These are phyloP conservation scores for Penicillium sp. DNA, from an alignment of 2,329 filamentous ascomycete species.

Conservation along the genomic window DNA sequence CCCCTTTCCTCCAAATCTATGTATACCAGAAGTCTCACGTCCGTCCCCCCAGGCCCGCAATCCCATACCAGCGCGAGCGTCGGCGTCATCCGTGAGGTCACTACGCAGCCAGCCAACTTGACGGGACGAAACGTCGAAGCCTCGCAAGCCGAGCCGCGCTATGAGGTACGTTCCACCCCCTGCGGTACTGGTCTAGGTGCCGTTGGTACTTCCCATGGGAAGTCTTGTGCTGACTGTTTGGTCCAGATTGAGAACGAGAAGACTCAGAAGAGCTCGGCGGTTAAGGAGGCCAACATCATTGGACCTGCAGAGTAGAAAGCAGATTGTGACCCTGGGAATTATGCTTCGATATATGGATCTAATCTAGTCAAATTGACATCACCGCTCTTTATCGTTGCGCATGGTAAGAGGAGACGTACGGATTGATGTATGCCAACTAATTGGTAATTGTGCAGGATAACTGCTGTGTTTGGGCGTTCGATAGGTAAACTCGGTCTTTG, in stretches of 20 bases:
- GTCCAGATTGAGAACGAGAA: constrained; percentile 28
- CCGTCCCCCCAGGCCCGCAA: constrained; percentile 30
- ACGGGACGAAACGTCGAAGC: constrained; percentile 40
- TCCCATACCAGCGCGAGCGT: constrained; percentile 40
- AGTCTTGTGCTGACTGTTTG: constrained; percentile 2
- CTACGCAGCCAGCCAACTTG: constrained; percentile 33
- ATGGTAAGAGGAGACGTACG: no score
- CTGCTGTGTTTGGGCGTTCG: no score
- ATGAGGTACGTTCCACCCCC: constrained; percentile 32
- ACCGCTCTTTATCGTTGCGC: no score
- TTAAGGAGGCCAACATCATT: constrained; percentile 33
- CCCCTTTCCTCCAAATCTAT: background rate
- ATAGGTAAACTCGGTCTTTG: no score
- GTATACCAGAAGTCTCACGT: background rate
- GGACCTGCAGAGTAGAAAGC: constrained; percentile 23
- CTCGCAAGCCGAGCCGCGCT: constrained; percentile 35
- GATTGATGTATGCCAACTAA: no score
- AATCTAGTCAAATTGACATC: no score
- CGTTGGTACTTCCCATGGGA: constrained; percentile 3
- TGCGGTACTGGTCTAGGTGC: background rate
- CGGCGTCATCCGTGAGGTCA: constrained; percentile 39
- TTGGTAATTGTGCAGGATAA: no score
- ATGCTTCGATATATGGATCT: background rate
- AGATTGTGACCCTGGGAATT: constrained; percentile 1
- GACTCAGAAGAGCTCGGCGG: constrained; percentile 28